Evolutionary conservation across 345 rosid species (phyloP), one percentile per base, ranked within the genome.

Genomic region (Citrus maxima): DNA sequence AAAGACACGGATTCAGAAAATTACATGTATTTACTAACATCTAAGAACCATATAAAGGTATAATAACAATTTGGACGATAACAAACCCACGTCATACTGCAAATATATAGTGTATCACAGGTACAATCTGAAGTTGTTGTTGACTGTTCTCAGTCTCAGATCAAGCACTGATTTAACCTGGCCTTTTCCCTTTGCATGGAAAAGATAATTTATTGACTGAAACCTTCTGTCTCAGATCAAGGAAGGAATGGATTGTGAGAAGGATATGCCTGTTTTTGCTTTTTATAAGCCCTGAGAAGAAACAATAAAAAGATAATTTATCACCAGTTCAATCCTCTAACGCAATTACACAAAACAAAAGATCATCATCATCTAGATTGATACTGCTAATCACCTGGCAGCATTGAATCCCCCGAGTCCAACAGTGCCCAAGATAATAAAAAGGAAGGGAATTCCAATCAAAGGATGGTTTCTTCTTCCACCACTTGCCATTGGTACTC

Each of bases 171-270:
- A 30, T 42, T 63, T 16, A 28, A 63, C 27, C 70, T 1, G 42
- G 32, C 16, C 49, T 10, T 10, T 2, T 42, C 25, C 22, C 4
- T 74, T 21, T 51, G 42, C 71, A 37, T 1, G 40, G 40, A 37
- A 37, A 37, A 37, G 40, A 37, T 1, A 37, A 37, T 37, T 32
- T 13, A 54, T 65, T 21, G 10, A 49, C 42, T 8, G 42, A 38
- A 38, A 38, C 42, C 42, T 38, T 38, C 10, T 7, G 42, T 38
- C 10, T 38, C 42, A 38, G 42, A 38, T 91, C 86, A 91, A 63
- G 97, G 97, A 56, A 95, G 98, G 82, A 95, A 95, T 8, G 98
- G 98, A 80, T 93, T 91, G 89, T 87, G 93, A 49, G 97, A 93
- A 37, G 98, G 92, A 71, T 73, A 81, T 4, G 85, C 81, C 72